Evolutionary conservation across 2,329 filamentous ascomycete genomes (phyloP).

Genomic region (Sporothrix luriei): DNA sequence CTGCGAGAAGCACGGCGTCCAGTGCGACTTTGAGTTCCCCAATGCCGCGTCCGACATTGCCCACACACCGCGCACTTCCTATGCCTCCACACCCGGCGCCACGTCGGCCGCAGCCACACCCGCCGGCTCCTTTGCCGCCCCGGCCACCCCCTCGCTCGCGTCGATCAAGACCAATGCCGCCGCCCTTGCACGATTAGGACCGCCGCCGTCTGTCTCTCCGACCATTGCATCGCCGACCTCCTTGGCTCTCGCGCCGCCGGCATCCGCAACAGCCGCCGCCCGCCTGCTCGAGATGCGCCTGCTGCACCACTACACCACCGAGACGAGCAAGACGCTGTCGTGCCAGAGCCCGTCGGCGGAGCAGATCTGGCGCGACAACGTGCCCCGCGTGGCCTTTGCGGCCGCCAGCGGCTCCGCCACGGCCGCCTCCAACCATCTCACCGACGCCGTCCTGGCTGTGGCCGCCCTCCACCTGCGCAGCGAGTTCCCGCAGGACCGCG

Average conservation of each 20-base stretch:
- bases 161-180: constrained; percentile 35
- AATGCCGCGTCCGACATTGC: constrained; percentile 49
- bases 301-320: constrained; percentile 65
- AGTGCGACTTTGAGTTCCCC: constrained; percentile 65
- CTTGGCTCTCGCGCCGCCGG: constrained; percentile 43
- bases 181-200: constrained; percentile 24
- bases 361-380: constrained; percentile 61
- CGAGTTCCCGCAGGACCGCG: constrained; percentile 58
- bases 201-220: constrained; percentile 33
- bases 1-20: constrained; percentile 67
- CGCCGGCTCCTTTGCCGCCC: constrained; percentile 30
- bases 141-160: constrained; percentile 34
- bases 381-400: constrained; percentile 63
- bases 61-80: constrained; percentile 35
- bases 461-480: constrained; percentile 65
- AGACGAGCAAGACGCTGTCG: constrained; percentile 62
- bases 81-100: constrained; percentile 22
- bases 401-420: constrained; percentile 41
- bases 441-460: constrained; percentile 66
- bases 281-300: constrained; percentile 63
- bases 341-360: constrained; percentile 55
- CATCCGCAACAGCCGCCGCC: constrained; percentile 43
- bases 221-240: constrained; percentile 46
- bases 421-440: constrained; percentile 54
- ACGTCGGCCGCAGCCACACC: constrained; percentile 35